phyloP scores from a whole-genome alignment of 2,329 filamentous ascomycete species.

The Diaporthe capsici region DNA sequence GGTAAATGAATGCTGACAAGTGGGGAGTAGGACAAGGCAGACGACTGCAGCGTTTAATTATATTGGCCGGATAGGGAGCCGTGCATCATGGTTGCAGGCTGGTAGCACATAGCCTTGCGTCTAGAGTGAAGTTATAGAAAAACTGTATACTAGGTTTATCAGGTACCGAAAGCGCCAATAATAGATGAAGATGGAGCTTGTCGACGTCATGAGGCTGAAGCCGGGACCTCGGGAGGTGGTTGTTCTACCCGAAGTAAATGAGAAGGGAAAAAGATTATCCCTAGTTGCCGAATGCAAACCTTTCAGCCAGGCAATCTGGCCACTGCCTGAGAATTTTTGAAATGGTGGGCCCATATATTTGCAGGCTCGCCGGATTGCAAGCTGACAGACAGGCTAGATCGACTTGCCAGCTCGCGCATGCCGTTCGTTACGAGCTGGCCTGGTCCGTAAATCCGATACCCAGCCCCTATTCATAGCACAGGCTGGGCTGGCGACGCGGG shows the following conservation, averaged over 20 bases:
- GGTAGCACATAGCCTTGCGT: constrained; percentile 1
- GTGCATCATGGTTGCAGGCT: not conserved
- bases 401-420: not conserved
- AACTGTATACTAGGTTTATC: too few species aligned
- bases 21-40: too few species aligned
- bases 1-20: not conserved
- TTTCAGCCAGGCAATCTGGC: not conserved
- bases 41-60: not conserved
- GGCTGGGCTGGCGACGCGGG: not conserved
- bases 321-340: constrained; percentile 24
- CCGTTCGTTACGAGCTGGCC: constrained; percentile 8
- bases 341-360: constrained; percentile 32
- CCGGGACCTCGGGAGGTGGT: not conserved
- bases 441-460: constrained; percentile 18
- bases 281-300: constrained; percentile 34
- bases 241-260: not conserved
- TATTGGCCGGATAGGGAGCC: not conserved
- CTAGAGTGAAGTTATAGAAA: not conserved
- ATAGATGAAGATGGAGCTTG: not conserved
- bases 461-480: not conserved
- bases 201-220: constrained; percentile 24
- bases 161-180: not conserved
- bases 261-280: constrained; percentile 33
- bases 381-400: not conserved
- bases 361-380: not conserved